Evolutionary conservation across 768 basidiomycete species (phyloP), one percentile per base, ranked within the genome.

Genomic region (Gautieria morchelliformis): DNA sequence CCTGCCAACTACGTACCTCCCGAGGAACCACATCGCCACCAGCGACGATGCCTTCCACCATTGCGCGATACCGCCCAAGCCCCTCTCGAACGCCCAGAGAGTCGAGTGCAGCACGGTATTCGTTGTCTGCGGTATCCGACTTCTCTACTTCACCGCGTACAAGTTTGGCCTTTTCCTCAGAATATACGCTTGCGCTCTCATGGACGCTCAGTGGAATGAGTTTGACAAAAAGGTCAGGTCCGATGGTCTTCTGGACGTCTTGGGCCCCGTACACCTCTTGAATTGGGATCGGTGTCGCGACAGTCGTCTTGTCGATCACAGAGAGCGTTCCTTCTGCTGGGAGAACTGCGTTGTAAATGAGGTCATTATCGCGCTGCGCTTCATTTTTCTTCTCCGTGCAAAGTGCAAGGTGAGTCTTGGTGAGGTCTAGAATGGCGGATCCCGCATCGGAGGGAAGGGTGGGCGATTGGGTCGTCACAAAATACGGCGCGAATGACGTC

Each of bases 131-230:
- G 22, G 81, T 74, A 61, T 97, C 94, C 0, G 84, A 86, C 53
- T 83, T 82, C 74, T 97, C 95, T 8, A 87, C 89, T 68, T 98
- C 93, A 5, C 76, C 82, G 41, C 96, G 78, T 8, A 93, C 92
- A 27, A 90, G 67, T 70, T 99, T 98, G 20, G 95, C 96, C 73
- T 98, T 98, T 72, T 99, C 96, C 70, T 99, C 96, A 0, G 93
- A 95, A 69, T 99, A 99, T 14, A 99, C 84, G 58, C 87, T 89
- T 14, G 95, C 95, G 61, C 89, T 89, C 71, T 97, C 94, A 67
- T 97, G 94, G 6, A 99, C 93, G 63, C 88, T 89, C 45, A 99
- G 74, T 12, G 96, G 96, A 35, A 99, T 79, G 5, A 99, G 80
- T 45, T 84, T 78, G 59, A 83, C 68, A 69, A 99, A 99, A 54